Evolutionary conservation across 208 protist species (phyloP).

Genomic region (Angomonas ambiguus): DNA sequence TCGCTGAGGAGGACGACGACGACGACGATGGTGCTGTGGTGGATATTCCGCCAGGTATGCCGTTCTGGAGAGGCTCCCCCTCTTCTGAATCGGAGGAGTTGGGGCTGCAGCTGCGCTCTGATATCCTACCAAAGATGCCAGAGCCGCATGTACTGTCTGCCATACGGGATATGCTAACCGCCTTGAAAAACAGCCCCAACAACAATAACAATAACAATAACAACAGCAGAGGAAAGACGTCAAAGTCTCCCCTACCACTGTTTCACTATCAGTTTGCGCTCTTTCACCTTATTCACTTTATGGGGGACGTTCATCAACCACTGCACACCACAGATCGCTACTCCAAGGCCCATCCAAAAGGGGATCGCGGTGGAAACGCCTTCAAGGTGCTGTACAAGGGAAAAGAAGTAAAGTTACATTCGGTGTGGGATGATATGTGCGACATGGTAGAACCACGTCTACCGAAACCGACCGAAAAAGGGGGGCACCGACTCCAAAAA

Average conservation of each 20-base stretch:
- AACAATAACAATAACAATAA: not conserved
- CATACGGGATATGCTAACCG: slow-evolving; percentile 19
- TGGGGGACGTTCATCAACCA: slow-evolving; percentile 85
- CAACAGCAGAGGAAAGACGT: too few relatives aligned
- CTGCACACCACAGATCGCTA: slow-evolving; percentile 56
- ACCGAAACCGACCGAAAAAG: not conserved
- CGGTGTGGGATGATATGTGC: slow-evolving; percentile 83
- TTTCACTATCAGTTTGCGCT: slow-evolving; percentile 69
- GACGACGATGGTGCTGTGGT: too few relatives aligned
- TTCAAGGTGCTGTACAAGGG: slow-evolving; percentile 30
- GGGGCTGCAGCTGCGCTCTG: not conserved
- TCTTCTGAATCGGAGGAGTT: too few relatives aligned
- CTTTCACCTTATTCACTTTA: slow-evolving; percentile 73
- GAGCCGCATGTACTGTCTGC: slow-evolving; percentile 27
- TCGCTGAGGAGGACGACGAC: not conserved
- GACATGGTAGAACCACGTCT: slow-evolving; percentile 8
- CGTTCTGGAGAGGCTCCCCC: too few relatives aligned
- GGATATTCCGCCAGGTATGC: too few relatives aligned
- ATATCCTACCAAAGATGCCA: not conserved
- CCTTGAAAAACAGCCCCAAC: slow-evolving; percentile 14
- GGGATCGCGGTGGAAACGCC: slow-evolving; percentile 75
- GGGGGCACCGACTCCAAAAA: not conserved
- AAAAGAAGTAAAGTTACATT: slow-evolving; percentile 49
- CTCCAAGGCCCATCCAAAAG: slow-evolving; percentile 37
- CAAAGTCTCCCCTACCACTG: slow-evolving; percentile 21